Evolutionary conservation across 2,329 filamentous ascomycete genomes (phyloP), one percentile per base, ranked within the genome.

Genomic region (Escovopsis sp.): DNA sequence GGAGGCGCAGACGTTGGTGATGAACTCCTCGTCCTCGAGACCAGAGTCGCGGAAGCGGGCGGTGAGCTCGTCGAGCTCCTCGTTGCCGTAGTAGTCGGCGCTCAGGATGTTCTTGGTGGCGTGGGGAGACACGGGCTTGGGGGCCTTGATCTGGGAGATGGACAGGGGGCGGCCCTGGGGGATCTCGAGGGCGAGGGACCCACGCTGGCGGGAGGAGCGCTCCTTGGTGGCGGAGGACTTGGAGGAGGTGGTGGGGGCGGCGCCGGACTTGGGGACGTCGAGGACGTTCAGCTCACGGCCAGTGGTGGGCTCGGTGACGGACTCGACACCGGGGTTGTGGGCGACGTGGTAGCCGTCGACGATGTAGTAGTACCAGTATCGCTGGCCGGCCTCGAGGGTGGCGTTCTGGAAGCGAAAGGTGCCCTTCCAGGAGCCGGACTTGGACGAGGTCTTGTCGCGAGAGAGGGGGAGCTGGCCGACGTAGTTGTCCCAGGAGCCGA

Each of bases 361-460:
- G 79, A 96, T 95, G 75, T 95, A 98, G 79, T 98, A 98, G 80
- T 96, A 98, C 91, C 91, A 98, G 79, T 96, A 96, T 61, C 89
- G 81, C 62, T 85, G 79, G 61, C 89, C 87, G 55, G 85, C 72
- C 71, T 89, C 80, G 55, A 96, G 76, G 46, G 85, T 89, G 48
- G 77, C 68, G 60, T 81, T 82, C 67, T 91, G 84, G 70, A 98
- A 95, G 68, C 86, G 82, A 73, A 98, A 95, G 57, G 86, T 93
- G 58, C 89, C 91, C 63, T 88, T 84, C 87, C 89, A 96, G 53
- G 83, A 83, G 59, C 87, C 87, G 43, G 82, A 78, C 72, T 94
- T 94, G 66, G 81, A 80, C 39, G 81, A 75, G 58, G 71, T 67
- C 69, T 76, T 79, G 64, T 94, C 86, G 71, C 87, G 88, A 67